These are phyloP conservation scores for Aspergillus coremiiformis DNA, from an alignment of 495 filamentous ascomycete species.

Conservation along the genomic window DNA sequence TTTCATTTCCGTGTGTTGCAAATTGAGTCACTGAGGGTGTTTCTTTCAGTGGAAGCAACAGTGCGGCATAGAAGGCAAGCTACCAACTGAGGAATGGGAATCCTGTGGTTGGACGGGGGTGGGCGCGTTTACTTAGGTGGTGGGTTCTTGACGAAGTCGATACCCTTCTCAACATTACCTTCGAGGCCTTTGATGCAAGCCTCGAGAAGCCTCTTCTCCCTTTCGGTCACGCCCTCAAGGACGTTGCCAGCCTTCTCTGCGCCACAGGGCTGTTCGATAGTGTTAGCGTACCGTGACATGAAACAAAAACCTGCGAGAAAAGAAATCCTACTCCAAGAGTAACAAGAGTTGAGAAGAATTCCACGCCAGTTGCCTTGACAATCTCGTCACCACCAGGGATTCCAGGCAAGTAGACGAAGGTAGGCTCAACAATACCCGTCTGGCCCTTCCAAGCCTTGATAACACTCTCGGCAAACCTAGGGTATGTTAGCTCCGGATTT, in stretches of 20 bases:
- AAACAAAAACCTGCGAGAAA: background rate
- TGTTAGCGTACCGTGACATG: constrained; percentile 1
- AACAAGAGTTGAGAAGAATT: constrained; percentile 94
- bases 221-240: constrained; percentile 60
- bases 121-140: constrained; percentile 58
- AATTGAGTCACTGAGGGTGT: constrained; percentile 9
- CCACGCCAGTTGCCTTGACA: constrained; percentile 68
- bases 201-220: constrained; percentile 82
- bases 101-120: constrained; percentile 14
- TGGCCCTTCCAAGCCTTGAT: constrained; percentile 82
- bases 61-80: constrained; percentile 10
- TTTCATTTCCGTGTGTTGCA: constrained; percentile 11
- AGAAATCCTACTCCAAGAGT: constrained; percentile 75
- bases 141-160: constrained; percentile 81
- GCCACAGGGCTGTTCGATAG: constrained; percentile 58
- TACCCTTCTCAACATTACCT: constrained; percentile 88
- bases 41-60: constrained; percentile 13
- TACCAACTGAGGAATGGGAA: constrained; percentile 11
- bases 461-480: constrained; percentile 83
- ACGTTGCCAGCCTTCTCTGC: constrained; percentile 76
- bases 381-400: constrained; percentile 81
- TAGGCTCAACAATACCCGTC: constrained; percentile 87
- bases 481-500: constrained; percentile 21
- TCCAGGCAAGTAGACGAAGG: constrained; percentile 89
- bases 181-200: constrained; percentile 65